Evolutionary conservation across 495 filamentous ascomycete genomes (phyloP).

Genomic region (Ramalina peruviana): DNA sequence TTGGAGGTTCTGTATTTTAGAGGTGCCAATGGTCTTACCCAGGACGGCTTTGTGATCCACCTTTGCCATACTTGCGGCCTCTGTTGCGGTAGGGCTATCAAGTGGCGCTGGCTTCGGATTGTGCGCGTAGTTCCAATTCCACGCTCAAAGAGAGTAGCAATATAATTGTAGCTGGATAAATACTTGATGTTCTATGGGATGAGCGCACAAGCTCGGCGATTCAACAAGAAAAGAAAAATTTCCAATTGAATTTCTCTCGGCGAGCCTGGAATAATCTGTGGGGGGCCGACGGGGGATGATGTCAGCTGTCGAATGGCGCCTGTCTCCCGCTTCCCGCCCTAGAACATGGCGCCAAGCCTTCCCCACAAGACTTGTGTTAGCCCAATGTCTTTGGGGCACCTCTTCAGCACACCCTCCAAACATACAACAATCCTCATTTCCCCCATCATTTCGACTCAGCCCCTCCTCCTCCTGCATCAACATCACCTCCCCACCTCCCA

Average conservation of each 20-base stretch:
- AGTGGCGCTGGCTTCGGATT: neutral
- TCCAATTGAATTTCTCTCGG: no score
- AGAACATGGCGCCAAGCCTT: no score
- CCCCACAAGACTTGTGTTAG: no score
- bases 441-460: neutral
- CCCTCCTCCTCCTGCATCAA: no score
- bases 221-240: slow-evolving; percentile 15
- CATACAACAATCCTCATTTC: neutral
- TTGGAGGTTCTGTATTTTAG: neutral
- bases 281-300: no score
- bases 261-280: no score
- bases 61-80: slow-evolving; percentile 43
- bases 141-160: neutral
- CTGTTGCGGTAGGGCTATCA: neutral
- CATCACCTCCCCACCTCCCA: neutral
- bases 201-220: slow-evolving; percentile 3
- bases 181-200: neutral
- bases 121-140: neutral
- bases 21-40: slow-evolving; percentile 40
- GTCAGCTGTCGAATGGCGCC: no score
- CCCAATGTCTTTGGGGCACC: no score
- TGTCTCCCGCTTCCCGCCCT: no score
- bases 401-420: no score
- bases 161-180: neutral
- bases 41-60: slow-evolving; percentile 88